These are phyloP conservation scores for Botrytis cinerea DNA, from an alignment of 2,329 filamentous ascomycete genomes.

Conservation along the genomic window DNA sequence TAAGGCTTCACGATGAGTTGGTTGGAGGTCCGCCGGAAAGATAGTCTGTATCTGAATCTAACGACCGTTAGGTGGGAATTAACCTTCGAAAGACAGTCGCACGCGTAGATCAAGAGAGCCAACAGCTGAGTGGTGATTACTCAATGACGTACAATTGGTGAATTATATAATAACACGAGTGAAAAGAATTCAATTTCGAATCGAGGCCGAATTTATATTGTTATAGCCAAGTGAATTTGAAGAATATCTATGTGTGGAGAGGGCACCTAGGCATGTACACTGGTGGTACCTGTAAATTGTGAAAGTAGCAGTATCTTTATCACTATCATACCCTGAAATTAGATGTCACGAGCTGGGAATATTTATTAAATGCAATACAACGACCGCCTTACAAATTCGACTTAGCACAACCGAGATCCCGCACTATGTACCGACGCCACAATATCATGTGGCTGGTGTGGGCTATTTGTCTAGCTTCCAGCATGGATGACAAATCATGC, in stretches of 20 bases:
- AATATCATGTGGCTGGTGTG: background rate
- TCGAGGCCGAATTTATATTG: background rate
- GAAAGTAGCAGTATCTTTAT: background rate
- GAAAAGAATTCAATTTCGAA: background rate
- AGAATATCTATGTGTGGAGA: background rate
- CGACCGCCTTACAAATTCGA: constrained; percentile 6
- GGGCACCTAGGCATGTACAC: background rate
- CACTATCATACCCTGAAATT: background rate
- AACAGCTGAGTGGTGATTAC: background rate
- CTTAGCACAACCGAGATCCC: background rate
- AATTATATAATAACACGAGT: constrained; percentile 1
- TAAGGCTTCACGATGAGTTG: constrained; percentile 8
- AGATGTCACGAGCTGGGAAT: constrained; percentile 6
- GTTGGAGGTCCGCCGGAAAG: background rate
- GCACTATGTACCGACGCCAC: background rate
- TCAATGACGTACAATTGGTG: constrained; percentile 11
- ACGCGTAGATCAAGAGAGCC: background rate
- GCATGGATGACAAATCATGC: background rate
- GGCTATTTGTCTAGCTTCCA: background rate
- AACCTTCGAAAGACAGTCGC: background rate
- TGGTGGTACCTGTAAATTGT: background rate
- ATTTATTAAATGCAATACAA: background rate
- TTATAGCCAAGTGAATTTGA: constrained; percentile 2
- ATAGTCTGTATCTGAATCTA: background rate
- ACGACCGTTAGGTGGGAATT: constrained; percentile 18